Evolutionary conservation across 257 asterid genomes (phyloP).

Genomic region (Avicennia marina): DNA sequence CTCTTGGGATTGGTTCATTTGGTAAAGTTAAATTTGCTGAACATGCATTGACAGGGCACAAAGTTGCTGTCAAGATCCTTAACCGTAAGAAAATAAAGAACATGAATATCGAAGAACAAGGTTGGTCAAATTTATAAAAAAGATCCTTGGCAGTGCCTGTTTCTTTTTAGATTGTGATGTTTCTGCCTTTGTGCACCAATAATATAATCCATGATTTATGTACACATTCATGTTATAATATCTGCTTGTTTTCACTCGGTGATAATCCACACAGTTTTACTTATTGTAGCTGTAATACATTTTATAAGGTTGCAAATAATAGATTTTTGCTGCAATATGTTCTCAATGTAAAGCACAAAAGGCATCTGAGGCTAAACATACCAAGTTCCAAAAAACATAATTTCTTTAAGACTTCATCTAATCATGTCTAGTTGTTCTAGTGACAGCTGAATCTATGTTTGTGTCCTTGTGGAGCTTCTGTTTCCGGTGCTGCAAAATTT

Average conservation of each 20-base stretch:
- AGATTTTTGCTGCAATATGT: no score
- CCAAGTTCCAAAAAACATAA: neutral
- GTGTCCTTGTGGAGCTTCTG: conserved; percentile 8
- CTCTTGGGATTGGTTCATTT: conserved; percentile 88
- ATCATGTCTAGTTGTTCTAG: neutral
- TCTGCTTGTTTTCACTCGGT: neutral
- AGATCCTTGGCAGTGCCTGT: neutral
- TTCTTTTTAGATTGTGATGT: neutral
- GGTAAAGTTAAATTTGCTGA: conserved; percentile 91
- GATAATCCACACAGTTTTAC: neutral
- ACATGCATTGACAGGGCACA: conserved; percentile 76
- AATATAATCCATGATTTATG: neutral
- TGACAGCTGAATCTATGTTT: neutral
- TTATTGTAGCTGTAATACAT: neutral
- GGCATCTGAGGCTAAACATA: neutral
- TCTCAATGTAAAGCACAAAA: no score
- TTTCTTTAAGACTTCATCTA: neutral
- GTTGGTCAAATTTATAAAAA: conserved; percentile 20
- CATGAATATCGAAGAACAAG: conserved; percentile 97
- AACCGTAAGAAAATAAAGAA: conserved; percentile 82
- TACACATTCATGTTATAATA: neutral
- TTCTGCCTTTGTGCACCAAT: neutral
- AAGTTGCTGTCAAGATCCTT: conserved; percentile 91
- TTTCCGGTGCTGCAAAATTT: conserved; percentile 3
- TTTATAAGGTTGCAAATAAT: no score